phyloP scores from a whole-genome alignment of 495 filamentous ascomycete genomes.

The Parachaetomium inaequale region DNA sequence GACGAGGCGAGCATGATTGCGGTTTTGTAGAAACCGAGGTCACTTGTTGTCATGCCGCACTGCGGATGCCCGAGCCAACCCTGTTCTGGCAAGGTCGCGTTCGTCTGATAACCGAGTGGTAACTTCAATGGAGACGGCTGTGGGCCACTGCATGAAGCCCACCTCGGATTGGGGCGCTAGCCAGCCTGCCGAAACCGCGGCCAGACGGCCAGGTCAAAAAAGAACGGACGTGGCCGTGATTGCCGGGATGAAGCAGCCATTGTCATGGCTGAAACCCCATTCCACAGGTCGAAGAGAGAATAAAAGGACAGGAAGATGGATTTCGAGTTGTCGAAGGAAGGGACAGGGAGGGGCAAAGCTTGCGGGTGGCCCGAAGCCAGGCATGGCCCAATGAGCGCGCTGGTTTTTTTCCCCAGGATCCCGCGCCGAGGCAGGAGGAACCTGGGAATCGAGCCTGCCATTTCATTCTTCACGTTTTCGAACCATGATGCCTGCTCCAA shows the following conservation, averaged over 20 bases:
- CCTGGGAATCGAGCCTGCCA: constrained; percentile 1
- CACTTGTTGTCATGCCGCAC: too few species aligned
- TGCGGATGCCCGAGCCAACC: too few species aligned
- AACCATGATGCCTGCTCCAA: not conserved
- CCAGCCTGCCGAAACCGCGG: constrained; percentile 6
- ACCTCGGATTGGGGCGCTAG: constrained; percentile 9
- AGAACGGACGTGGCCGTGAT: not conserved
- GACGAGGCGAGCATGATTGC: not conserved
- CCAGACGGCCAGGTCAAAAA: not conserved
- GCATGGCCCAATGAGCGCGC: not conserved
- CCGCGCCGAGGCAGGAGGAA: not conserved
- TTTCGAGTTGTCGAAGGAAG: not conserved
- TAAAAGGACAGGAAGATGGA: not conserved
- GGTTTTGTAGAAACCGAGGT: too few species aligned
- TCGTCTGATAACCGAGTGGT: constrained; percentile 12
- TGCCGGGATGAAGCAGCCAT: too few species aligned
- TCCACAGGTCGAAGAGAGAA: not conserved
- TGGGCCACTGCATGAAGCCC: not conserved
- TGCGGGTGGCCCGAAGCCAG: not conserved
- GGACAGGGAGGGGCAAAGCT: not conserved
- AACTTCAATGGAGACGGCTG: not conserved
- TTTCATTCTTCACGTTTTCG: not conserved
- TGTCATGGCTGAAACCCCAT: too few species aligned
- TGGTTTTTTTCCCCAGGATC: constrained; percentile 6
- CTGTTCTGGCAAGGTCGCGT: too few species aligned